phyloP scores from a whole-genome alignment of 176 grass and related monocot species.

The Triticum timopheevii region DNA sequence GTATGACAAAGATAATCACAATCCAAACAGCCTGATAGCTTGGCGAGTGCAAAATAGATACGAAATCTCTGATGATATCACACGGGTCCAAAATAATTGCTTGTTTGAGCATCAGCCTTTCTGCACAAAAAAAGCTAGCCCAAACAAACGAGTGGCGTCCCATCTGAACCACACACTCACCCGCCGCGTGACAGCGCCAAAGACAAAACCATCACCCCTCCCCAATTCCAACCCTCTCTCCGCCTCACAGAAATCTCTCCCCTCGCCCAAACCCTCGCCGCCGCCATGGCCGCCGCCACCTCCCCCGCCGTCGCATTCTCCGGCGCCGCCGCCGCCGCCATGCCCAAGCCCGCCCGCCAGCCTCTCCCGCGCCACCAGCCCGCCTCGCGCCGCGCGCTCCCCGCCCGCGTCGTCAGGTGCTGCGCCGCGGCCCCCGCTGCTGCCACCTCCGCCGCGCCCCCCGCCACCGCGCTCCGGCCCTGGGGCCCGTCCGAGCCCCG shows the following conservation, averaged over 20 bases:
- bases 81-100: neutral
- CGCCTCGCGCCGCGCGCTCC: neutral
- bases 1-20: no score
- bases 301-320: neutral
- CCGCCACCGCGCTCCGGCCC: slow-evolving; percentile 45
- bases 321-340: slow-evolving; percentile 6
- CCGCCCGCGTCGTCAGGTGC: slow-evolving; percentile 59
- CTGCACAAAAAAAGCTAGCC: neutral
- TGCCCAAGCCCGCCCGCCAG: neutral
- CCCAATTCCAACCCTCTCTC: neutral
- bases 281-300: slow-evolving; percentile 23
- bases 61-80: no score
- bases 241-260: neutral
- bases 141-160: neutral
- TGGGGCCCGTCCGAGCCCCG: slow-evolving; percentile 60
- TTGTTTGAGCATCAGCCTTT: neutral
- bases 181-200: neutral
- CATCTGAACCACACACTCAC: slow-evolving; percentile 38
- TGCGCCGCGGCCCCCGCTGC: slow-evolving; percentile 41
- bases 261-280: slow-evolving; percentile 23
- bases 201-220: neutral
- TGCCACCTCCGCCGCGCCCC: slow-evolving; percentile 3
- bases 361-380: neutral
- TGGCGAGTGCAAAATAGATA: no score
- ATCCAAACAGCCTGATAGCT: no score